Evolutionary conservation across 768 basidiomycete species (phyloP).

Genomic region (Cystofilobasidium capitatum): DNA sequence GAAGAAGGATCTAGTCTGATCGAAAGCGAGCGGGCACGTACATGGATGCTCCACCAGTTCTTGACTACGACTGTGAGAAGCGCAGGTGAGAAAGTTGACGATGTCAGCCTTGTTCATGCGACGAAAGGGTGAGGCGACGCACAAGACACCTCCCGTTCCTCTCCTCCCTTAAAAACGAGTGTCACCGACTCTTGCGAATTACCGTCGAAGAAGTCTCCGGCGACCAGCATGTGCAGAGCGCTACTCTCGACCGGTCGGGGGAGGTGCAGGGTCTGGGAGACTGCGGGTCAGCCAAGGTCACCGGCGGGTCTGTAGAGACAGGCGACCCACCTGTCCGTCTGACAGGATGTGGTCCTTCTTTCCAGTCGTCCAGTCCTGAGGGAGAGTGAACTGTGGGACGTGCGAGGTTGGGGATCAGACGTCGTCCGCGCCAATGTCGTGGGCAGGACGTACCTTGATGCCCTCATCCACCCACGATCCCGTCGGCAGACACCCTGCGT

Average conservation of each 20-base stretch:
- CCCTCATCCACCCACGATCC: conserved; percentile 4
- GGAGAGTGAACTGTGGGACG: conserved; percentile 9
- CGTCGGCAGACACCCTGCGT: conserved; percentile 3
- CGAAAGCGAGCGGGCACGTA: neutral
- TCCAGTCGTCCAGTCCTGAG: conserved; percentile 4
- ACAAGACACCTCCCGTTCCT: neutral
- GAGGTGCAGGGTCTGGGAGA: neutral
- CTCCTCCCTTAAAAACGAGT: conserved; percentile 1
- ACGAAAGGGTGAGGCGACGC: neutral
- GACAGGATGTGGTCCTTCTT: conserved; percentile 20
- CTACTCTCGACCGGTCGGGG: neutral
- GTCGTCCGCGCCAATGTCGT: neutral
- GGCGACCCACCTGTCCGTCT: neutral
- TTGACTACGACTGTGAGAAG: neutral
- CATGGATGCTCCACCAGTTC: conserved; percentile 25
- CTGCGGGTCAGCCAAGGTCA: neutral
- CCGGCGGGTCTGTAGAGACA: neutral
- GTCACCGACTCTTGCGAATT: conserved; percentile 9
- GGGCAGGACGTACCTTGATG: neutral
- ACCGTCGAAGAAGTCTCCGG: conserved; percentile 25
- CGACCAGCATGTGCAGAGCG: conserved; percentile 18
- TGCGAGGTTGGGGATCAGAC: neutral
- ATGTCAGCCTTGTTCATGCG: too few relatives aligned
- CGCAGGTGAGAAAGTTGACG: neutral
- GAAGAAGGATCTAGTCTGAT: neutral